These are phyloP conservation scores for Aspergillus cejpii DNA, from an alignment of 2,329 filamentous ascomycete species.

Conservation along the genomic window DNA sequence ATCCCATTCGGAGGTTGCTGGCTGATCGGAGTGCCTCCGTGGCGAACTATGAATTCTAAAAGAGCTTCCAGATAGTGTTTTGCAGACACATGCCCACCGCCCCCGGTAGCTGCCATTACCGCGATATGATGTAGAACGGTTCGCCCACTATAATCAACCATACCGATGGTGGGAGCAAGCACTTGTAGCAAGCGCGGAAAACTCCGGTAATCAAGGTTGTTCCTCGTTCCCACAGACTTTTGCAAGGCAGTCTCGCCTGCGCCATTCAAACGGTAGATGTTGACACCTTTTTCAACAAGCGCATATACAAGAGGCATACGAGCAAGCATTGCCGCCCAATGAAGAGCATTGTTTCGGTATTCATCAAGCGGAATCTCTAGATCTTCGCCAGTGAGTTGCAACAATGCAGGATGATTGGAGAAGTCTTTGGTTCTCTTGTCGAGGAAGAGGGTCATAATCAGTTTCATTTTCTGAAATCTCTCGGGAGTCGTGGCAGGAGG, in stretches of 20 bases:
- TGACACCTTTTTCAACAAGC: conserved; percentile 76
- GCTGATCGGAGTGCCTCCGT: conserved; percentile 59
- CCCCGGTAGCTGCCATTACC: conserved; percentile 90
- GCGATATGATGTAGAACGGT: conserved; percentile 96
- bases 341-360: conserved; percentile 76
- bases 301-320: conserved; percentile 74
- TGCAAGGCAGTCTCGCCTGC: conserved; percentile 89
- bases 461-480: conserved; percentile 70
- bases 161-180: conserved; percentile 80
- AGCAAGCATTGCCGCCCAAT: conserved; percentile 92
- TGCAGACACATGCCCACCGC: conserved; percentile 73
- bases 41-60: conserved; percentile 87
- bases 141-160: conserved; percentile 78
- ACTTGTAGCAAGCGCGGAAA: conserved; percentile 89
- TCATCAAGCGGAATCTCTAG: conserved; percentile 89
- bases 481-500: conserved; percentile 54
- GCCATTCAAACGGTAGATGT: conserved; percentile 78
- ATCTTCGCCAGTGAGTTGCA: conserved; percentile 68
- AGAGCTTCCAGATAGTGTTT: conserved; percentile 94
- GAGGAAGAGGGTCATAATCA: conserved; percentile 76
- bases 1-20: conserved; percentile 38
- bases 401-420: conserved; percentile 68
- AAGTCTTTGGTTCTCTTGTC: conserved; percentile 64
- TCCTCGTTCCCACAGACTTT: conserved; percentile 85
- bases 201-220: conserved; percentile 82